Conservation (phyloP, 2,329 filamentous ascomycete species). For the Fusarium nisikadoi region DNA sequence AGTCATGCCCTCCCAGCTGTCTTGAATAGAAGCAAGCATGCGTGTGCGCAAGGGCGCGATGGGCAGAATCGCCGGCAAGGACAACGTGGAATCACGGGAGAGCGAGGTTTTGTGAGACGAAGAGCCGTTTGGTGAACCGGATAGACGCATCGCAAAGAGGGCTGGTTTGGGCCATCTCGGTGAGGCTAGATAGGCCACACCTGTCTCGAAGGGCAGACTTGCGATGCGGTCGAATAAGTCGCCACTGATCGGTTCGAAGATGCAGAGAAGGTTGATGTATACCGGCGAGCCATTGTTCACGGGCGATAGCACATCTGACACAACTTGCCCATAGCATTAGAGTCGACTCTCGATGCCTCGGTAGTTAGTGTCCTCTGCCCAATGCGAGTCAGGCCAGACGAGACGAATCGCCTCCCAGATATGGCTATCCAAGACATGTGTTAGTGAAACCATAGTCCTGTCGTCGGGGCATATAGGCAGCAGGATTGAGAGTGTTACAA, state of each 20-base stretch:
- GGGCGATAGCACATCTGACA: neutral
- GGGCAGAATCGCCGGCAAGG: slow-evolving; percentile 14
- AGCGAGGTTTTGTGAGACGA: slow-evolving; percentile 33
- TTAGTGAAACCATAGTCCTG: slow-evolving; percentile 45
- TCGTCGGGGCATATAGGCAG: slow-evolving; percentile 32
- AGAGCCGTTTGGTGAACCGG: slow-evolving; percentile 34
- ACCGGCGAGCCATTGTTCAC: slow-evolving; percentile 26
- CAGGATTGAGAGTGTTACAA: slow-evolving; percentile 33
- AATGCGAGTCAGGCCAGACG: slow-evolving; percentile 91
- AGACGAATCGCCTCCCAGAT: slow-evolving; percentile 93
- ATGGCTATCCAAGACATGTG: slow-evolving; percentile 65
- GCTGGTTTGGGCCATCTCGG: slow-evolving; percentile 42
- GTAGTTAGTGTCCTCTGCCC: slow-evolving; percentile 78
- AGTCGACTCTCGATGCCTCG: slow-evolving; percentile 82
- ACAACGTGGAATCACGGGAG: slow-evolving; percentile 41
- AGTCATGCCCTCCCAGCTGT: slow-evolving; percentile 9
- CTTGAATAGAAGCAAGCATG: slow-evolving; percentile 28
- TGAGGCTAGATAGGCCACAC: neutral
- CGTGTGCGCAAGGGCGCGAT: slow-evolving; percentile 19
- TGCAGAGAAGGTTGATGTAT: slow-evolving; percentile 24
- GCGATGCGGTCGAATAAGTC: slow-evolving; percentile 14
- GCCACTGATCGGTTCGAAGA: slow-evolving; percentile 36
- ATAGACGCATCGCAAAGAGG: slow-evolving; percentile 45
- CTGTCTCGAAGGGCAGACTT: slow-evolving; percentile 1
- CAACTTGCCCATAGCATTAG: slow-evolving; percentile 54